Base-by-base conservation (phyloP, 441 rosid genomes). In the Melastoma candidum region DNA sequence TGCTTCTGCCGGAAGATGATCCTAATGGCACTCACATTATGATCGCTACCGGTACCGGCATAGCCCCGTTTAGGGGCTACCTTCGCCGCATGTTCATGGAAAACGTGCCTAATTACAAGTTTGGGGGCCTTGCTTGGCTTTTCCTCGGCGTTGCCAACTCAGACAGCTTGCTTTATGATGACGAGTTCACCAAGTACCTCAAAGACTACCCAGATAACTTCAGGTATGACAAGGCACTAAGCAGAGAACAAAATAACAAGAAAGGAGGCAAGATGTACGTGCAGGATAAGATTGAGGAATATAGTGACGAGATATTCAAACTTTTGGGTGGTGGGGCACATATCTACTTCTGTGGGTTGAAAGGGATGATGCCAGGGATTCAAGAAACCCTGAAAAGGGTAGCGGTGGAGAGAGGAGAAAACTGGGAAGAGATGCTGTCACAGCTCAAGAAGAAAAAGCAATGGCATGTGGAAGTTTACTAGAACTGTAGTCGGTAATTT, bases 391-490 rank as follows among this genome's bases (percentile, higher is more conserved):
- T 92, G 54, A 88, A 74, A 75, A 79, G 76, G 56, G 98, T 92
- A 0, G 97, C 98, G 0, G 94, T 84, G 64, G 72, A 76, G 71
- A 80, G 95, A 77, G 97, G 95, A 1, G 87, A 81, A 68, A 88
- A 65, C 74, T 88, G 98, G 97, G 92, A 88, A n/a, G 74, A 78
- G 87, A 93, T 85, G 79, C 98, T 88, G 50, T 69, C 85, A 12
- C 92, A 79, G 60, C 95, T 93, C 22, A 93, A 90, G 73, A 93
- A 85, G 92, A 93, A 86, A 64, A 93, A 86, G 68, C 98, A 88
- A 57, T 93, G 98, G 98, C 98, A 93, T 62, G 95, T 93, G 2
- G 97, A 93, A 70, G 98, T 93, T 12, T 93, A 93, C 68, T 93
- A 52, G 51, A 49, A 10, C 13, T 26, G 27, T 36, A 36, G 41